Evolutionary conservation across 75 land plant genomes (phyloP).

Genomic region (Azolla pinnata): DNA sequence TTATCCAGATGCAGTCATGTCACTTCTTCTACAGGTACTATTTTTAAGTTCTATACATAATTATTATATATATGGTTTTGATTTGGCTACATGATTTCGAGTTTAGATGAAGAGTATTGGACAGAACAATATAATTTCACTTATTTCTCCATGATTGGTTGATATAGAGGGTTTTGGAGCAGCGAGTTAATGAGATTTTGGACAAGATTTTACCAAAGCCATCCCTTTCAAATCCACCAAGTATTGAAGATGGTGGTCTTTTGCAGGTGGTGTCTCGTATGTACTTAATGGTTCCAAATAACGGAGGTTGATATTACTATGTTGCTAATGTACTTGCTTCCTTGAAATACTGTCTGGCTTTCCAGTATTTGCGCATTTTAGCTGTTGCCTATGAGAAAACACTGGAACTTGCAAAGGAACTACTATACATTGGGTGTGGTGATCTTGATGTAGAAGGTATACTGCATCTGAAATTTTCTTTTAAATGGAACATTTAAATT

Average conservation of each 20-base stretch:
- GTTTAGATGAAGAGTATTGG: too few species aligned
- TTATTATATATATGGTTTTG: not conserved
- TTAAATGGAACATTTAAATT: too few species aligned
- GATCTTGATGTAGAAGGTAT: slow-evolving; percentile 99
- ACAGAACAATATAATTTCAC: too few species aligned
- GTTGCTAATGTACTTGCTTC: not conserved
- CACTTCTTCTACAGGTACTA: slow-evolving; percentile 85
- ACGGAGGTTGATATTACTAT: not conserved
- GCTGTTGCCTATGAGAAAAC: slow-evolving; percentile 95
- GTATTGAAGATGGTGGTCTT: slow-evolving; percentile 92
- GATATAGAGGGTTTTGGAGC: slow-evolving; percentile 91
- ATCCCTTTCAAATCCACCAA: slow-evolving; percentile 63
- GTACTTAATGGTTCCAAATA: not conserved
- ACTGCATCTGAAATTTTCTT: too few species aligned
- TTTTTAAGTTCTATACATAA: not conserved
- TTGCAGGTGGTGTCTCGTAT: slow-evolving; percentile 37
- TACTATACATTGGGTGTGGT: slow-evolving; percentile 78
- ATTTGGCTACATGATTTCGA: too few species aligned
- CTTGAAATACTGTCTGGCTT: not conserved
- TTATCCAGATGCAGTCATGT: slow-evolving; percentile 92
- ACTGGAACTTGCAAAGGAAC: slow-evolving; percentile 83
- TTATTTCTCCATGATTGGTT: too few species aligned
- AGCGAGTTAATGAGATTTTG: slow-evolving; percentile 63
- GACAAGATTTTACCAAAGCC: slow-evolving; percentile 78
- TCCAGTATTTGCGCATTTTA: slow-evolving; percentile 87